phyloP scores from a whole-genome alignment of 1,139 yeast species.

The Spathaspora jeffriesii region DNA sequence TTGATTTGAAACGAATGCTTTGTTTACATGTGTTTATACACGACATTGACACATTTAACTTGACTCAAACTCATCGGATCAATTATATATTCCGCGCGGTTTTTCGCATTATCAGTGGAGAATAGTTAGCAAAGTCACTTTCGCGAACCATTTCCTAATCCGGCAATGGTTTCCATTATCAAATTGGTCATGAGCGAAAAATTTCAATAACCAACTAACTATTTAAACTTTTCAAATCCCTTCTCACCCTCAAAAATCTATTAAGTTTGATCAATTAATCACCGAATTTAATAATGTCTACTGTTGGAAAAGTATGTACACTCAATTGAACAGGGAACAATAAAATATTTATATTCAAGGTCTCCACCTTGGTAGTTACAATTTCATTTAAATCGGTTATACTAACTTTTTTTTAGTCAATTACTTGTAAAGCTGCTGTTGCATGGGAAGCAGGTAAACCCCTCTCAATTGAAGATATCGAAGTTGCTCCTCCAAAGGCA shows the following conservation, averaged over 20 bases:
- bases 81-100: neutral
- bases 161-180: neutral
- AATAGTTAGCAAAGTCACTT: no score
- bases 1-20: constrained; percentile 18
- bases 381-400: constrained; percentile 3
- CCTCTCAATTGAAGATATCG: constrained; percentile 79
- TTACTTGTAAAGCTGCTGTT: constrained; percentile 93
- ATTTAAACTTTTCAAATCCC: neutral
- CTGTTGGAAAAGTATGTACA: constrained; percentile 6
- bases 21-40: neutral
- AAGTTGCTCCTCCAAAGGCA: constrained; percentile 92
- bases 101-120: no score
- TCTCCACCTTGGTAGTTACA: constrained; percentile 8
- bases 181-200: no score
- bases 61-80: neutral
- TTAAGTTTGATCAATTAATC: neutral
- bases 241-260: neutral
- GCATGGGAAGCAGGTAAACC: constrained; percentile 97
- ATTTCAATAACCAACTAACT: no score
- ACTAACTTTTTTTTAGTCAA: constrained; percentile 45
- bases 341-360: neutral
- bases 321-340: neutral
- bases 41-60: neutral
- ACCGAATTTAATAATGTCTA: constrained; percentile 1
- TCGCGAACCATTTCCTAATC: neutral